Conservation (phyloP, 2,329 filamentous ascomycete species). For the Colletotrichum gigasporum region DNA sequence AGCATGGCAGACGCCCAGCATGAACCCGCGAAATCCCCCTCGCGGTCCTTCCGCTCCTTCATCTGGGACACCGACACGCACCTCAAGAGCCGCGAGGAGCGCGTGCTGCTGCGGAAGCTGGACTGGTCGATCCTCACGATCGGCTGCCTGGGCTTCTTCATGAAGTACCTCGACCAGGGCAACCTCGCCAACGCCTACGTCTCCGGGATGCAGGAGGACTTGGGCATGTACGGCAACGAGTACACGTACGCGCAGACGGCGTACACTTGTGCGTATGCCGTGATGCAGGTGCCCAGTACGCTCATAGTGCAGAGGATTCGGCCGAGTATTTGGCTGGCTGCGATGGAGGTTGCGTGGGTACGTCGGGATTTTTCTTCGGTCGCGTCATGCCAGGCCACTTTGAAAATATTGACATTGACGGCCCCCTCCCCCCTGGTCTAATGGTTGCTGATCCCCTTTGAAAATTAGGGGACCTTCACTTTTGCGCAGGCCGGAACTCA, state of each 20-base stretch:
- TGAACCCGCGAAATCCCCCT: not conserved
- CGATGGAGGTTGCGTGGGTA: constrained; percentile 38
- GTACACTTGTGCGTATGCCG: constrained; percentile 36
- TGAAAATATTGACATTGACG: too few species aligned
- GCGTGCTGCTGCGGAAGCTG: constrained; percentile 37
- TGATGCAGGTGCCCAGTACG: constrained; percentile 39
- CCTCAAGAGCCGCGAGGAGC: constrained; percentile 38
- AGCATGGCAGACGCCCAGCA: constrained; percentile 1
- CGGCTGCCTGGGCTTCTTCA: constrained; percentile 25
- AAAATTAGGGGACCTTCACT: constrained; percentile 1
- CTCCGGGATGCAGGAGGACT: constrained; percentile 39
- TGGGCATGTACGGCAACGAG: constrained; percentile 37
- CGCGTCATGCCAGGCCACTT: too few species aligned
- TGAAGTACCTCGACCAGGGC: constrained; percentile 39
- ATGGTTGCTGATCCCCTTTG: too few species aligned
- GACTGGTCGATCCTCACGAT: constrained; percentile 35
- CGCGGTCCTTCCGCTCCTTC: constrained; percentile 38
- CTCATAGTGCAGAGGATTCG: constrained; percentile 39
- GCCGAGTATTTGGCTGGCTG: constrained; percentile 39
- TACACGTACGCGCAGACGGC: constrained; percentile 36
- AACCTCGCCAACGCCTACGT: constrained; percentile 39
- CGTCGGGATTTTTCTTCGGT: not conserved
- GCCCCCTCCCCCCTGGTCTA: not conserved
- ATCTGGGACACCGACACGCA: constrained; percentile 41
- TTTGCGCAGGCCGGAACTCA: constrained; percentile 17